A percentile compares a stretch with the other conserved stretches of the same genome.
Evolutionary conservation across 164 flowering plant genomes (phyloP).

Genomic region (Nymphaea thermarum): DNA sequence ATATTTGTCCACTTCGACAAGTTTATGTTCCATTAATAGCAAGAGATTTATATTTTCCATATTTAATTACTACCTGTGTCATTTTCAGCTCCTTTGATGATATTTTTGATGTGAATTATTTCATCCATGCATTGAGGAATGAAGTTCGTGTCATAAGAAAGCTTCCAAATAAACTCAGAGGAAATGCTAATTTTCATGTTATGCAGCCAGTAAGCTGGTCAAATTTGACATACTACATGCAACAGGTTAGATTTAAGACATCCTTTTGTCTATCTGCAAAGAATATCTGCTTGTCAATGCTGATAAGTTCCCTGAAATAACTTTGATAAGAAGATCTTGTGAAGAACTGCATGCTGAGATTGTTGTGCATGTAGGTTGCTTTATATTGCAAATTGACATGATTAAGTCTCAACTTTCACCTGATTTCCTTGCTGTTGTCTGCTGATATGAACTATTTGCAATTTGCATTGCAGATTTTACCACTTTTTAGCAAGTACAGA

Average conservation of each 20-base stretch:
- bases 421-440: too few relatives aligned
- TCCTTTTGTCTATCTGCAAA: neutral
- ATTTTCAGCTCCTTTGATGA: conserved; percentile 71
- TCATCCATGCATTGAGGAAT: conserved; percentile 77
- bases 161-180: conserved; percentile 46
- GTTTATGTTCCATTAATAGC: neutral
- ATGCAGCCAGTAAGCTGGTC: conserved; percentile 98
- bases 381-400: too few relatives aligned
- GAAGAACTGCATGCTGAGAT: too few relatives aligned
- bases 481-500: conserved; percentile 42
- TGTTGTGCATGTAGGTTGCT: too few relatives aligned
- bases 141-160: conserved; percentile 62
- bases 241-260: conserved; percentile 38
- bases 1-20: neutral
- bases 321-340: too few relatives aligned
- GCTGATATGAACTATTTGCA: too few relatives aligned
- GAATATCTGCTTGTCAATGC: neutral
- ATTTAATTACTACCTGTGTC: neutral
- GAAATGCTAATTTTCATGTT: conserved; percentile 27
- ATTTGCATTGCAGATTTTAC: conserved; percentile 45
- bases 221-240: conserved; percentile 59
- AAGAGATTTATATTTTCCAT: neutral
- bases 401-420: too few relatives aligned
- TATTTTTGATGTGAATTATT: conserved; percentile 68
- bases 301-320: neutral